These are phyloP conservation scores for Fusarium cicatricum DNA, from an alignment of 2,329 filamentous ascomycete species.

Conservation along the genomic window DNA sequence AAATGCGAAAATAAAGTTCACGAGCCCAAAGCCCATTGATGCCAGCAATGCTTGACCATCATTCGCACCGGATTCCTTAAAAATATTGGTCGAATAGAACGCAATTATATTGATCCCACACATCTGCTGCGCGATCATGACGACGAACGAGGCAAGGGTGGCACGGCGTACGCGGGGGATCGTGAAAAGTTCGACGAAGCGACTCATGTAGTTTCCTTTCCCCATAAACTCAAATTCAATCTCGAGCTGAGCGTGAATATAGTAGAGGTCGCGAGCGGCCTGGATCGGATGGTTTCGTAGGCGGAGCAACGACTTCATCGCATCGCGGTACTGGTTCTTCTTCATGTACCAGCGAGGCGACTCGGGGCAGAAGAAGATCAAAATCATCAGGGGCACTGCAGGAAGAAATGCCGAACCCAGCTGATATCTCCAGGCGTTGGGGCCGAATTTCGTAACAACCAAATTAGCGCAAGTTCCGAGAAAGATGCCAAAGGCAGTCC, in stretches of 20 bases:
- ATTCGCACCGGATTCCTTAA: slow-evolving; percentile 63
- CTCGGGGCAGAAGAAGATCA: slow-evolving; percentile 73
- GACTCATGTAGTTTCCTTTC: slow-evolving; percentile 64
- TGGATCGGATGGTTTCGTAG: slow-evolving; percentile 65
- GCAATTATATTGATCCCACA: slow-evolving; percentile 77
- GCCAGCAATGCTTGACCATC: slow-evolving; percentile 65
- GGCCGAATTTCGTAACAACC: slow-evolving; percentile 49
- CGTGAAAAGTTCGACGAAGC: slow-evolving; percentile 73
- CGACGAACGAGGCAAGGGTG: slow-evolving; percentile 77
- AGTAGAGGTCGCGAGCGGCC: slow-evolving; percentile 68
- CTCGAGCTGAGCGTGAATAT: slow-evolving; percentile 70
- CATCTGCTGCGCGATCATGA: slow-evolving; percentile 83
- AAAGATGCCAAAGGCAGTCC: slow-evolving; percentile 70
- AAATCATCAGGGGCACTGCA: slow-evolving; percentile 61
- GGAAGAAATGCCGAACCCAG: slow-evolving; percentile 71
- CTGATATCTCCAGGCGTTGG: slow-evolving; percentile 67
- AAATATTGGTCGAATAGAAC: slow-evolving; percentile 76
- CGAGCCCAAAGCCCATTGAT: slow-evolving; percentile 65
- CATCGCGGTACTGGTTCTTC: slow-evolving; percentile 68
- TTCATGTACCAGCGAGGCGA: slow-evolving; percentile 73
- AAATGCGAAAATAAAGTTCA: slow-evolving; percentile 66
- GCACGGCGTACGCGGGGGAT: slow-evolving; percentile 75
- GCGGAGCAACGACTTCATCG: slow-evolving; percentile 62
- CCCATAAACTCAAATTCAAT: slow-evolving; percentile 62
- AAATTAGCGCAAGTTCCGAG: slow-evolving; percentile 69